phyloP scores from a whole-genome alignment of 1,139 yeast species.

The Geotrichum australiense region DNA sequence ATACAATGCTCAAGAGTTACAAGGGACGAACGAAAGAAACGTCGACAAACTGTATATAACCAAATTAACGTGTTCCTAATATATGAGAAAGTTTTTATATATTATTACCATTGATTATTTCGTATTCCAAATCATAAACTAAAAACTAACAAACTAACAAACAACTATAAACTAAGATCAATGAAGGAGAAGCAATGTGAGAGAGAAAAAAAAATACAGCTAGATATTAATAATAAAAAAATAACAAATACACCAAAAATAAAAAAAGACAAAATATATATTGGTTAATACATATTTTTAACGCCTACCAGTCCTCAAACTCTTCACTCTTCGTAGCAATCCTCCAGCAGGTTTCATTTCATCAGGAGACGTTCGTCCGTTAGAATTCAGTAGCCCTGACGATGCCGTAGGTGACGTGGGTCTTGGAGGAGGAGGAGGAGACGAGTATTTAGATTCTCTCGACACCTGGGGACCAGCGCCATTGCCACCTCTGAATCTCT shows the following conservation, averaged over 20 bases:
- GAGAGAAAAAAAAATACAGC: no score
- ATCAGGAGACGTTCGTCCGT: constrained; percentile 8
- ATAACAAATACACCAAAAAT: neutral
- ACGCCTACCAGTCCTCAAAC: constrained; percentile 46
- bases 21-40: no score
- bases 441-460: constrained; percentile 2
- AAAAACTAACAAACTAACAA: no score
- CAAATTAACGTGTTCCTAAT: no score
- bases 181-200: no score
- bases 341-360: constrained; percentile 29
- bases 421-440: neutral
- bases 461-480: constrained; percentile 13
- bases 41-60: no score
- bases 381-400: neutral
- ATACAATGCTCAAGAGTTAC: no score
- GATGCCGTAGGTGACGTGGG: neutral
- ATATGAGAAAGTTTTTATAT: no score
- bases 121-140: neutral
- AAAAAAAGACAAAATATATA: neutral
- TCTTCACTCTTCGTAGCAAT: constrained; percentile 75
- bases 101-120: neutral
- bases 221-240: neutral
- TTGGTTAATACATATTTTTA: neutral
- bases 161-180: no score
- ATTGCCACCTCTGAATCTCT: constrained; percentile 45